A percentile compares a stretch with the other conserved stretches of the same genome.
These are phyloP conservation scores for Cladophialophora carrionii DNA, from an alignment of 2,329 filamentous ascomycete genomes.

Conservation along the genomic window DNA sequence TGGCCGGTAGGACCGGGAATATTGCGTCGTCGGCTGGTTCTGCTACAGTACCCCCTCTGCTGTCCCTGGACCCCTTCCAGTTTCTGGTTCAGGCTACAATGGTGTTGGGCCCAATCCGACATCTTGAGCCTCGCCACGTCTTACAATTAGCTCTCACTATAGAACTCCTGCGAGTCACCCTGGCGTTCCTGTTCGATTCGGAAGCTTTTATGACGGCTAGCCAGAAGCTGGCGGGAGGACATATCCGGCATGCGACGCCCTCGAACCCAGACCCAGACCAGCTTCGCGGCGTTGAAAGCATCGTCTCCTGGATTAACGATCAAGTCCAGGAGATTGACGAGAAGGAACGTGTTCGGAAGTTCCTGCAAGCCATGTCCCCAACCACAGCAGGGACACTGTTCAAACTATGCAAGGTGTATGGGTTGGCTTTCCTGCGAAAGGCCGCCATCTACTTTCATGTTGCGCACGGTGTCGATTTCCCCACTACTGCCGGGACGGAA, in stretches of 20 bases:
- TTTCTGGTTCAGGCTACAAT: slow-evolving; percentile 34
- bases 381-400: slow-evolving; percentile 27
- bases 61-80: slow-evolving; percentile 61
- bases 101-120: slow-evolving; percentile 31
- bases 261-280: slow-evolving; percentile 19
- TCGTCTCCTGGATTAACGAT: slow-evolving; percentile 23
- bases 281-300: slow-evolving; percentile 20
- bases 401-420: slow-evolving; percentile 71
- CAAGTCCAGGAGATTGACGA: slow-evolving; percentile 12
- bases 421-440: slow-evolving; percentile 88
- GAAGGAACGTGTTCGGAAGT: neutral
- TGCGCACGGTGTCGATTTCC: slow-evolving; percentile 85
- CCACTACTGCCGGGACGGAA: slow-evolving; percentile 65
- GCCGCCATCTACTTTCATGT: slow-evolving; percentile 80
- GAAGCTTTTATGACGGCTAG: slow-evolving; percentile 22
- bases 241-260: slow-evolving; percentile 16
- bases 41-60: slow-evolving; percentile 55
- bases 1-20: slow-evolving; percentile 48
- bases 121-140: slow-evolving; percentile 62
- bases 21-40: slow-evolving; percentile 1
- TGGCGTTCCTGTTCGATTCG: slow-evolving; percentile 55
- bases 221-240: slow-evolving; percentile 16
- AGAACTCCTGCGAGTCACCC: slow-evolving; percentile 81
- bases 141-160: slow-evolving; percentile 85
- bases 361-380: slow-evolving; percentile 17